These are phyloP conservation scores for Xylaria sp. DNA, from an alignment of 2,329 filamentous ascomycete species.

Conservation along the genomic window DNA sequence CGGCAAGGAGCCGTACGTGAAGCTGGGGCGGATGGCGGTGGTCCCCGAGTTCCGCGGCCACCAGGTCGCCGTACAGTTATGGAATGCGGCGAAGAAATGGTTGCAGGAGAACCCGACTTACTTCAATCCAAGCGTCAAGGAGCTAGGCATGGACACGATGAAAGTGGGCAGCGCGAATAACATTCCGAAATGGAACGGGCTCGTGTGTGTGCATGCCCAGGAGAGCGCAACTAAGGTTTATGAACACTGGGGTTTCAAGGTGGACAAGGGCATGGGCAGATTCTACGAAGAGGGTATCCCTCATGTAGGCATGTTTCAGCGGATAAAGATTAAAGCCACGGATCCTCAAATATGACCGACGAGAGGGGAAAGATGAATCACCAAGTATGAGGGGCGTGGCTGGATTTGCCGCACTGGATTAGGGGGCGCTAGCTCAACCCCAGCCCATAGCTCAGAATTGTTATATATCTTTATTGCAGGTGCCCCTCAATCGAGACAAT, in stretches of 20 bases:
- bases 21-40: constrained; percentile 82
- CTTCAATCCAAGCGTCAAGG: constrained; percentile 63
- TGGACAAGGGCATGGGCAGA: constrained; percentile 76
- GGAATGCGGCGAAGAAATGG: constrained; percentile 76
- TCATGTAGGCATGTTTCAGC: constrained; percentile 84
- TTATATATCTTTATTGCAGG: background rate
- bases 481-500: background rate
- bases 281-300: constrained; percentile 89
- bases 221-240: constrained; percentile 72
- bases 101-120: constrained; percentile 68
- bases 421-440: background rate
- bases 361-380: background rate
- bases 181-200: constrained; percentile 75
- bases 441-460: constrained; percentile 3
- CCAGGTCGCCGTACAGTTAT: constrained; percentile 72
- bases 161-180: constrained; percentile 54
- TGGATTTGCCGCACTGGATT: background rate
- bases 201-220: constrained; percentile 85
- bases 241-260: constrained; percentile 76
- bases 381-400: background rate
- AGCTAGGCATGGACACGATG: constrained; percentile 58
- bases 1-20: constrained; percentile 79
- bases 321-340: constrained; percentile 54
- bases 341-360: constrained; percentile 36
- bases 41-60: constrained; percentile 72